phyloP scores from a whole-genome alignment of 805 yeast genomes.

The Vanderwaltozyma verrucispora region DNA sequence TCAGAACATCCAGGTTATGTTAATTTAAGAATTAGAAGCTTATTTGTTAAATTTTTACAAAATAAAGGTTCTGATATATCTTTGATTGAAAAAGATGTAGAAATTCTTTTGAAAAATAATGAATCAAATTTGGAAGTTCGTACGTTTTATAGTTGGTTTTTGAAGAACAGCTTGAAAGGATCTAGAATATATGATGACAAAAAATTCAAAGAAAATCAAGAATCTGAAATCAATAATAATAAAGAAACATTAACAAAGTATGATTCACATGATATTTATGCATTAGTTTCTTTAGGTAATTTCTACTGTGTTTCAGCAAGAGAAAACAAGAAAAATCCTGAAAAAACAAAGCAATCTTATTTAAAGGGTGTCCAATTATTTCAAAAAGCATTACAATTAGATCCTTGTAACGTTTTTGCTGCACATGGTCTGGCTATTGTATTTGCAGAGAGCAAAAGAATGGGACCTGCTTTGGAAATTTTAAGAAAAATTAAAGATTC shows the following conservation, averaged over 20 bases:
- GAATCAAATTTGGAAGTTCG: conserved; percentile 70
- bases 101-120: conserved; percentile 40
- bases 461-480: conserved; percentile 70
- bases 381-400: conserved; percentile 78
- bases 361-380: conserved; percentile 86
- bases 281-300: conserved; percentile 83
- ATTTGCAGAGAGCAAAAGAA: conserved; percentile 73
- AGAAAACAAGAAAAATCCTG: conserved; percentile 43
- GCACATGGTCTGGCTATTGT: conserved; percentile 96
- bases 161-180: conserved; percentile 31
- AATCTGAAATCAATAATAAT: conserved; percentile 66
- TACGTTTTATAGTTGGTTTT: conserved; percentile 87
- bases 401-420: conserved; percentile 82
- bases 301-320: conserved; percentile 75
- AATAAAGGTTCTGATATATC: conserved; percentile 28
- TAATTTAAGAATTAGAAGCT: conserved; percentile 62
- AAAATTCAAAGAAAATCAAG: conserved; percentile 35
- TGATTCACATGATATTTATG: conserved; percentile 83
- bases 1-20: conserved; percentile 55
- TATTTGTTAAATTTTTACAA: conserved; percentile 45
- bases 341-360: conserved; percentile 57
- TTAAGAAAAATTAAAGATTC: conserved; percentile 87
- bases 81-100: conserved; percentile 3
- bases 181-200: conserved; percentile 12
- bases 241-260: conserved; percentile 73